Conservation (phyloP, 129 eudicot genomes). For the Pittosporum tobira region DNA sequence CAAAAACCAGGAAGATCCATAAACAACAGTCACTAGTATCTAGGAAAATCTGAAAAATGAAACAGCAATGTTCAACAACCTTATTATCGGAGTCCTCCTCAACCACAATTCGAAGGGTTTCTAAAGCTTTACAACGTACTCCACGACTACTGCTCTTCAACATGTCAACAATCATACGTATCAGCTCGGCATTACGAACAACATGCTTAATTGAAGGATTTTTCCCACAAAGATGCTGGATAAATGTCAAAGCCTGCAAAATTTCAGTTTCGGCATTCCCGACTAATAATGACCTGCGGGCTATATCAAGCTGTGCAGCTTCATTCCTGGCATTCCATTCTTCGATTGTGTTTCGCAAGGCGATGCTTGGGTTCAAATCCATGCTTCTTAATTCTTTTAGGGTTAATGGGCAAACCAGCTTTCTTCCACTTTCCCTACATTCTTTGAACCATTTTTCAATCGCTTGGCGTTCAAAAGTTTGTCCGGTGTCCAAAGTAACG, state of each 20-base stretch:
- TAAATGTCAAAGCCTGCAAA: slow-evolving; percentile 59
- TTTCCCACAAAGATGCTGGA: slow-evolving; percentile 51
- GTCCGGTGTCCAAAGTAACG: slow-evolving; percentile 75
- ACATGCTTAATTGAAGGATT: slow-evolving; percentile 48
- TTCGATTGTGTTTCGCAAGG: slow-evolving; percentile 72
- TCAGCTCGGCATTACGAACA: slow-evolving; percentile 49
- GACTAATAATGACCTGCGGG: slow-evolving; percentile 43
- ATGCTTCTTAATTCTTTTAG: slow-evolving; percentile 58
- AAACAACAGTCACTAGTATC: neutral
- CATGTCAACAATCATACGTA: slow-evolving; percentile 66
- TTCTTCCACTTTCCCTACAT: slow-evolving; percentile 60
- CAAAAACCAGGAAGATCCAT: slow-evolving; percentile 17
- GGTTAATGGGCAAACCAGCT: slow-evolving; percentile 67
- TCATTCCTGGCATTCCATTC: slow-evolving; percentile 97
- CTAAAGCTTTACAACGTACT: slow-evolving; percentile 63
- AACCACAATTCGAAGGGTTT: slow-evolving; percentile 72
- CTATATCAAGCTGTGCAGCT: slow-evolving; percentile 86
- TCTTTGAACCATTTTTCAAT: slow-evolving; percentile 90
- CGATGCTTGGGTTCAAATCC: slow-evolving; percentile 79
- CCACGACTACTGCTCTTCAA: slow-evolving; percentile 63
- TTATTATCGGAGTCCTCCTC: slow-evolving; percentile 77
- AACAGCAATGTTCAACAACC: slow-evolving; percentile 36
- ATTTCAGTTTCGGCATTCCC: slow-evolving; percentile 57
- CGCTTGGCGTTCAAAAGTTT: slow-evolving; percentile 81
- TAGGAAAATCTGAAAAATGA: neutral